phyloP scores from a whole-genome alignment of 2,329 filamentous ascomycete genomes.

The Cercospora sp. region DNA sequence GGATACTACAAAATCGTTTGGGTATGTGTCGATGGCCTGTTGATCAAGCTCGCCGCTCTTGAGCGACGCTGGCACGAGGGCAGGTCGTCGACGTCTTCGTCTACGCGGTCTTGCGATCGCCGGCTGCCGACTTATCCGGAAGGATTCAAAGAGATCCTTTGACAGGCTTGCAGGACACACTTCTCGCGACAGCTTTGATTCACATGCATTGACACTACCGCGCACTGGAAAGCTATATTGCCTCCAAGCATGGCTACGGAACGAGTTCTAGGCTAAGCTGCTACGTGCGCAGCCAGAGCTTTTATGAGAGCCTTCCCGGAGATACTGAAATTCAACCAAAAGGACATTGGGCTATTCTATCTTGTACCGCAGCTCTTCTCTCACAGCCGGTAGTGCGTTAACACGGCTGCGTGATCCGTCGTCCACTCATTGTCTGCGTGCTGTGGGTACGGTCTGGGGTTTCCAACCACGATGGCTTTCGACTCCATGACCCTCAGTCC shows the following conservation, averaged over 20 bases:
- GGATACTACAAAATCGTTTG: neutral
- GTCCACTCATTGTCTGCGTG: neutral
- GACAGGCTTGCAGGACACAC: neutral
- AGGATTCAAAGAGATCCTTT: conserved; percentile 5
- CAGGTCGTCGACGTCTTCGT: neutral
- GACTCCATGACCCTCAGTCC: neutral
- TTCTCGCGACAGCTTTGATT: neutral
- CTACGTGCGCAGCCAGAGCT: neutral
- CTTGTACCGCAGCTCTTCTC: neutral
- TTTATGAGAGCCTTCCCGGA: neutral
- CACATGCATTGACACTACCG: neutral
- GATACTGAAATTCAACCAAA: neutral
- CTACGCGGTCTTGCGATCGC: neutral
- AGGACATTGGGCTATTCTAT: neutral
- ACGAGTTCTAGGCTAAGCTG: neutral
- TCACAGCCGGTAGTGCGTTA: neutral
- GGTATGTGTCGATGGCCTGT: neutral
- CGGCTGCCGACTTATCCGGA: conserved; percentile 1
- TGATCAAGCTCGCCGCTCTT: neutral
- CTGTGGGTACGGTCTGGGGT: neutral
- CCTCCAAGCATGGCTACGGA: neutral
- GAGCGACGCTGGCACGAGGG: neutral
- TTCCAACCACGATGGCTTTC: neutral
- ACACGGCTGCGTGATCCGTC: neutral
- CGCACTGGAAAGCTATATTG: neutral